Evolutionary conservation across 2,329 filamentous ascomycete genomes (phyloP), one percentile per base, ranked within the genome.

Genomic region (Pseudocercospora crystallina): DNA sequence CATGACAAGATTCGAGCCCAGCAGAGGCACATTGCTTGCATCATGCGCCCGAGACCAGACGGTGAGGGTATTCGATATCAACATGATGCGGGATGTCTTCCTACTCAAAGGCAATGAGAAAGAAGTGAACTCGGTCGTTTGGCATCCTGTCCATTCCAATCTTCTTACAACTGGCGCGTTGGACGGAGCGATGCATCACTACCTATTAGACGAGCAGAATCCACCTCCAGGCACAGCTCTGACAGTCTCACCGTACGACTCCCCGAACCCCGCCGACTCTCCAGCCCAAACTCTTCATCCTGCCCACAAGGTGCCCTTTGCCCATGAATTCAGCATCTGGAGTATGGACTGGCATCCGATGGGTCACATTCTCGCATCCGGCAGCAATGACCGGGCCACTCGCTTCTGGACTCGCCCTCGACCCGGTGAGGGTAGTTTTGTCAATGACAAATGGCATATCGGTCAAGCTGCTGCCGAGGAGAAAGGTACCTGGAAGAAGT

Each of bases 81-180:
- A 94, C 42, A 96, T 96, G 87, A 97, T 99, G 94, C 87, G 94
- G 57, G 94, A 99, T 69, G 91, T 97, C 49, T 89, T 90, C 61
- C 82, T 97, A 40, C 81, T 99, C 15, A 88, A 92, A 61, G 94
- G 94, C 7, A 91, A 97, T 67, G 91, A 97, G 61, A 97, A 96
- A 72, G 94, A 96, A 60, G 89, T 99, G 53, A 92, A 90, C 10
- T 95, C 90, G 1, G 74, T 99, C 43, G 80, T 89, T 3, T 99
- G 92, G 90, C 94, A 99, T 71, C 94, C 94, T 0, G 82, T 96
- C 45, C 94, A 97, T 68, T 82, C 89, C 47, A 90, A 89, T 50
- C 77, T 99, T 36, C 82, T 99, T 31, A 94, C 88, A 47, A 96
- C 92, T 0, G 94, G 91, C 52, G 90, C 91, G 48, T 85, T 89